Evolutionary conservation across 2,329 filamentous ascomycete genomes (phyloP), one percentile per base, ranked within the genome.

Genomic region (Amesomyces nigricolor): DNA sequence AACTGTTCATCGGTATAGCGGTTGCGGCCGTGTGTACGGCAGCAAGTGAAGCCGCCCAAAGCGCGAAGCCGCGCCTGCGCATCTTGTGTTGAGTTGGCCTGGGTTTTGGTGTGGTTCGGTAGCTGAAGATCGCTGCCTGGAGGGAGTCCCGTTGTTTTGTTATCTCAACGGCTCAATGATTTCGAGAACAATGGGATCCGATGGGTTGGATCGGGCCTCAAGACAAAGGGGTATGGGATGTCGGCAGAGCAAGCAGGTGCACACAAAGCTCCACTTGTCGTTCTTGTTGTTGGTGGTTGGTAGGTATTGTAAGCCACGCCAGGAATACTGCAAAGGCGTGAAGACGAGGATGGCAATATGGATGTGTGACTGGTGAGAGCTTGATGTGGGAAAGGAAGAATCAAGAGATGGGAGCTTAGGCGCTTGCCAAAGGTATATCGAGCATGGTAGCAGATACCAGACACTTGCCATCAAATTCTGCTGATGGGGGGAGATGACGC

Each of bases 1-100:
- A 53, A 35, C 40, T 64, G 55, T 64, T 65, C 22, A 67, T 58
- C 26, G 65, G 64, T 19, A 78, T 67, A 3, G 67, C 68, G 53
- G 68, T 63, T 48, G 77, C 75, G 38, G 71, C 60, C 26, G 68
- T 67, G 53, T 68, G 61, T 52, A 65, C 56, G 26, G 70, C 70
- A 47, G 69, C 68, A 54, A 78, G 66, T 59, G 72, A 61, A 44
- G 70, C 63, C 54, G 68, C 68, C 64, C 68, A 66, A 44, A 71
- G 61, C 57, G 67, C 68, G 56, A 64, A 60, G 56, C 64, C 63
- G 51, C 63, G 55, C 56, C 61, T 64, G 49, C 60, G 58, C 71
- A 75, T 65, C 44, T 29, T 57, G 46, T 39, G 32, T 54, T 16
- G 40, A 17, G 13, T 17, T 16, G 38, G 2, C 13, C 19, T 16